Percentiles rank a stretch among this genome's conserved stretches.
Conservation (phyloP, 345 rosid genomes). For the Sisymbrium altissimum region DNA sequence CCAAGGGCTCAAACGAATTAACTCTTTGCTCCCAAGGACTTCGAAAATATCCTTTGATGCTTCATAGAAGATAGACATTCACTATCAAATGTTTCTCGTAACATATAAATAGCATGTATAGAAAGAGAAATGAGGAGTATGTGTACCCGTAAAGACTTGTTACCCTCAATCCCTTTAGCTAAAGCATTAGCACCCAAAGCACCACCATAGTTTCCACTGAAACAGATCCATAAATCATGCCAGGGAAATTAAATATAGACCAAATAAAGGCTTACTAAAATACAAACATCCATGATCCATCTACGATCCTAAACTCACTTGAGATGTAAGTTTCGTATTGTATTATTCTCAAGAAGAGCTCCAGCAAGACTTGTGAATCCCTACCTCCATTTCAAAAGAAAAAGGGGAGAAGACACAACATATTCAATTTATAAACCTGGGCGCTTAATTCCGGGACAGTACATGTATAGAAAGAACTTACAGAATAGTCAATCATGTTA, state of each 20-base stretch:
- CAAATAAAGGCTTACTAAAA: background rate
- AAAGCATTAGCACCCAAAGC: constrained; percentile 94
- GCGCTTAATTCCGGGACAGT: constrained; percentile 1
- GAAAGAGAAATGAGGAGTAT: constrained; percentile 11
- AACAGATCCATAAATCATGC: constrained; percentile 20
- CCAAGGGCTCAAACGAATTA: background rate
- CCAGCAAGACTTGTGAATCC: constrained; percentile 96
- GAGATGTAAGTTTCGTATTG: constrained; percentile 66
- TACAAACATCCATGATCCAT: constrained; percentile 11
- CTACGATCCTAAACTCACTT: constrained; percentile 53
- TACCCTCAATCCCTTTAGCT: constrained; percentile 87
- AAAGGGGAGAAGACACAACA: constrained; percentile 14
- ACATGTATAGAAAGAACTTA: constrained; percentile 40
- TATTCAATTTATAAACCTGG: constrained; percentile 28
- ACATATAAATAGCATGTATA: background rate
- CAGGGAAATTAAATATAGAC: constrained; percentile 3
- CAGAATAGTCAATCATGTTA: constrained; percentile 97
- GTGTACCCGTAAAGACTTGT: constrained; percentile 76
- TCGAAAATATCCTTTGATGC: background rate
- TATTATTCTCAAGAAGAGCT: constrained; percentile 67
- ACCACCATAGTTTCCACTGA: constrained; percentile 95
- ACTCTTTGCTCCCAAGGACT: background rate
- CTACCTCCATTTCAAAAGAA: constrained; percentile 58
- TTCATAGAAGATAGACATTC: background rate
- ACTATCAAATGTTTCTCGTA: background rate